A percentile compares a stretch with the other conserved stretches of the same genome.
Conservation (phyloP, 768 basidiomycete species). For the Neoboletus subvelutipes region DNA sequence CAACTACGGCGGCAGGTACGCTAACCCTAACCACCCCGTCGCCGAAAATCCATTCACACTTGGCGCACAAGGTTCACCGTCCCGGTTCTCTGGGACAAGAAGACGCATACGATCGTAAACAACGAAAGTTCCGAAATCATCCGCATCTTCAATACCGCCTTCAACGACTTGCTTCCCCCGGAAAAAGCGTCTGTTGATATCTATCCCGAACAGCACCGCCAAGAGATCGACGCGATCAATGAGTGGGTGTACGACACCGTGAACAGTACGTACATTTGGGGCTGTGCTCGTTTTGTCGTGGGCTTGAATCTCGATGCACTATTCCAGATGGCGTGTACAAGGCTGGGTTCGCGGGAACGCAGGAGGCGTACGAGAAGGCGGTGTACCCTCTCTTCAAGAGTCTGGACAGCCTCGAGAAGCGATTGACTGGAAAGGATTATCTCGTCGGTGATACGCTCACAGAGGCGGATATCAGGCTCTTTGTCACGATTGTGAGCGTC, state of each 20-base stretch:
- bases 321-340: slow-evolving; percentile 80
- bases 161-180: slow-evolving; percentile 68
- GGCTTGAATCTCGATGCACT: background rate
- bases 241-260: slow-evolving; percentile 84
- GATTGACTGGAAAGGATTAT: slow-evolving; percentile 77
- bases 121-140: slow-evolving; percentile 97
- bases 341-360: slow-evolving; percentile 80
- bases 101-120: slow-evolving; percentile 83
- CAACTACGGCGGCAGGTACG: slow-evolving; percentile 68
- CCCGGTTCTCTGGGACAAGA: slow-evolving; percentile 92
- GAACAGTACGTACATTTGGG: slow-evolving; percentile 56
- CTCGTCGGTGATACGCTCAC: slow-evolving; percentile 82
- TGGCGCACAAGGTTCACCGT: slow-evolving; percentile 65
- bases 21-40: background rate
- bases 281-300: background rate
- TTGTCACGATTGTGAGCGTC: slow-evolving; percentile 79
- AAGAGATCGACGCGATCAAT: slow-evolving; percentile 82
- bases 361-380: slow-evolving; percentile 76
- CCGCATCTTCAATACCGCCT: slow-evolving; percentile 85
- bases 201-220: slow-evolving; percentile 71
- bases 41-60: background rate
- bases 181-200: slow-evolving; percentile 68
- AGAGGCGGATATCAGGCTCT: slow-evolving; percentile 83
- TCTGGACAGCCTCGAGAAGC: slow-evolving; percentile 78
- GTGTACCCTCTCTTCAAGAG: slow-evolving; percentile 73